phyloP scores from a whole-genome alignment of 306 rosid species.

The Cucumis sativus region Cucumber_9930_V3 NC_026658.2:3128001-3128500 shows the following conservation, averaged over 20 bases:
- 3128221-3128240: slow-evolving; percentile 77
- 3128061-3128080: not conserved
- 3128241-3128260: slow-evolving; percentile 64
- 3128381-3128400: slow-evolving; percentile 74
- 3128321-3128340: not conserved
- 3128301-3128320: not conserved
- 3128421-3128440: not conserved
- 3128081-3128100: slow-evolving; percentile 15
- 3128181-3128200: slow-evolving; percentile 55
- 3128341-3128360: not conserved
- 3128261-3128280: not conserved
- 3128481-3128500: not conserved
- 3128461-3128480: not conserved
- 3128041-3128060: not conserved
- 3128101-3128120: slow-evolving; percentile 70
- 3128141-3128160: slow-evolving; percentile 73
- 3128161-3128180: slow-evolving; percentile 54
- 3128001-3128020: not conserved
- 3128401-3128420: slow-evolving; percentile 80
- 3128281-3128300: not conserved
- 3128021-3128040: not conserved
- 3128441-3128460: not conserved
- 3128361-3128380: slow-evolving; percentile 37
- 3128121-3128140: slow-evolving; percentile 51
- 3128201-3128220: slow-evolving; percentile 70